These are phyloP conservation scores for Fusarium kyushuense DNA, from an alignment of 2,329 filamentous ascomycete genomes.

Conservation along the genomic window DNA sequence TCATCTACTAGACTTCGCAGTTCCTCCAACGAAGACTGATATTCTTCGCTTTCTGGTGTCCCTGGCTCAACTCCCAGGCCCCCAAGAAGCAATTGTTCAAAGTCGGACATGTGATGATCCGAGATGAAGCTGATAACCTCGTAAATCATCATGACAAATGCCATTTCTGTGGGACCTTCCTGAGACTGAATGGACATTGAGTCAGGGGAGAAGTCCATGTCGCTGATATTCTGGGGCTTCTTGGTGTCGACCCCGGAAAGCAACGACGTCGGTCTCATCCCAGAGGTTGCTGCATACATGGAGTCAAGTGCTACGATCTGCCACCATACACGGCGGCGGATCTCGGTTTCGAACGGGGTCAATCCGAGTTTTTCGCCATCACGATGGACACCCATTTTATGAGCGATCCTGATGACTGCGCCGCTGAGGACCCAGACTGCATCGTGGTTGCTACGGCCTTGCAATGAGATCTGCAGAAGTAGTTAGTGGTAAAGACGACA, in stretches of 20 bases:
- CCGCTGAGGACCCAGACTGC: constrained; percentile 17
- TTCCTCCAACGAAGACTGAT: neutral
- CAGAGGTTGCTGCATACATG: constrained; percentile 17
- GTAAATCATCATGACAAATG: neutral
- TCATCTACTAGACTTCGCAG: neutral
- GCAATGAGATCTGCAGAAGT: neutral
- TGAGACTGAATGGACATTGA: neutral
- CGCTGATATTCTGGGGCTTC: constrained; percentile 5
- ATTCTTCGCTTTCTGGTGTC: neutral
- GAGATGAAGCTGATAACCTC: constrained; percentile 6
- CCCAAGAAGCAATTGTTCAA: constrained; percentile 13
- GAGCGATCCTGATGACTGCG: constrained; percentile 11
- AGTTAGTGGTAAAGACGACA: neutral
- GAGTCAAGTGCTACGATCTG: constrained; percentile 17
- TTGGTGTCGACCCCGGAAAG: constrained; percentile 4
- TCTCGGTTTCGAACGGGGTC: constrained; percentile 3
- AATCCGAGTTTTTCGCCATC: constrained; percentile 2
- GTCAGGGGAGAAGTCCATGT: neutral
- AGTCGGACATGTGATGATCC: neutral
- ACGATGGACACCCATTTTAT: constrained; percentile 17
- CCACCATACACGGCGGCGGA: constrained; percentile 24
- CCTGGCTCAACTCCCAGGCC: constrained; percentile 2
- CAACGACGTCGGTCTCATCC: constrained; percentile 3
- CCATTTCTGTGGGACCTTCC: constrained; percentile 18
- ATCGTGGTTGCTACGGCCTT: constrained; percentile 16